A percentile compares a stretch with the other conserved stretches of the same genome.
Evolutionary conservation across 2,329 filamentous ascomycete genomes (phyloP).

Genomic region (Ophiocordyceps camponoti-floridani): DNA sequence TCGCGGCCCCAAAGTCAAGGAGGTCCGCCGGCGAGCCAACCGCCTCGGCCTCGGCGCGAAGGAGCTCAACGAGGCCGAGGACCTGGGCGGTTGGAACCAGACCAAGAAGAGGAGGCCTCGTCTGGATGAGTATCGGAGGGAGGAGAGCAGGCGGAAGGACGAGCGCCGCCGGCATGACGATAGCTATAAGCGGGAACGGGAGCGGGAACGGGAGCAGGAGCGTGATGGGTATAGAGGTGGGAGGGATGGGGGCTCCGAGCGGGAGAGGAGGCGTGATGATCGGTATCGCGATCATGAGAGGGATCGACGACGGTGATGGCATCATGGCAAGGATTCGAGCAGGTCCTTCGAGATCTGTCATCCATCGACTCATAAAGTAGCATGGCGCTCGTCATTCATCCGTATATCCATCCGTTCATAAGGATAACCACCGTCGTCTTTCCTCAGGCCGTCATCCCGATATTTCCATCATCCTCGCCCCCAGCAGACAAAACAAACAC

Average conservation of each 20-base stretch:
- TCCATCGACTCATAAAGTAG: no score
- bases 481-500: no score
- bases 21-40: conserved; percentile 56
- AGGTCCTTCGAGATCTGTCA: no score
- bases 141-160: conserved; percentile 25
- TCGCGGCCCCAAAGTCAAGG: conserved; percentile 33
- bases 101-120: conserved; percentile 26
- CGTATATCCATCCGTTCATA: no score
- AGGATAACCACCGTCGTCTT: no score
- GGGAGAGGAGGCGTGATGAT: conserved; percentile 11
- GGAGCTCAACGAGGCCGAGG: conserved; percentile 62
- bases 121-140: conserved; percentile 30
- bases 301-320: background rate
- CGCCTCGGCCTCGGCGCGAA: conserved; percentile 82
- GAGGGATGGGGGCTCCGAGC: conserved; percentile 16
- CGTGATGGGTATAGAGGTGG: conserved; percentile 19
- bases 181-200: conserved; percentile 28
- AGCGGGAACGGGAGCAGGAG: conserved; percentile 24
- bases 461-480: no score
- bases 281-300: background rate
- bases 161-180: conserved; percentile 20
- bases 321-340: no score
- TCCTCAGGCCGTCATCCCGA: no score
- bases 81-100: conserved; percentile 68
- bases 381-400: no score